These are phyloP conservation scores for Cytidiella melzeri DNA, from an alignment of 768 basidiomycete genomes.

Conservation along the genomic window DNA sequence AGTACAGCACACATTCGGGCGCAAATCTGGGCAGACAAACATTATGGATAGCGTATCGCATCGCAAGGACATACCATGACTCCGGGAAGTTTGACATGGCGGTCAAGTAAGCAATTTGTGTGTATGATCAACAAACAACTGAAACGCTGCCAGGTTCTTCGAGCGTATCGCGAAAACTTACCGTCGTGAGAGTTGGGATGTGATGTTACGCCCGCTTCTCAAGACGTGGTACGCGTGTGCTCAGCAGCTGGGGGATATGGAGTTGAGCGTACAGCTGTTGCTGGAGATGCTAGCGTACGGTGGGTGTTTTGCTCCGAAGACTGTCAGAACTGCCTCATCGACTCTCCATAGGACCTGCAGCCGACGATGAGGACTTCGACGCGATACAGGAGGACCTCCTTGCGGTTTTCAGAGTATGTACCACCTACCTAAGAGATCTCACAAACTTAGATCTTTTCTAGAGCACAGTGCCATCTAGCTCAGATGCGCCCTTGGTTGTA, in stretches of 20 bases:
- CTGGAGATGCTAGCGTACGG: constrained; percentile 82
- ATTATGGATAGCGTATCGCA: constrained; percentile 85
- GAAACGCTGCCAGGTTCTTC: constrained; percentile 60
- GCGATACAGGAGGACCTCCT: constrained; percentile 64
- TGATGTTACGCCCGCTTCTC: constrained; percentile 69
- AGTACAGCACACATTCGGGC: constrained; percentile 40
- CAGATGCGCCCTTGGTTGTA: constrained; percentile 52
- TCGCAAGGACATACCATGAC: constrained; percentile 80
- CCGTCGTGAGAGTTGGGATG: constrained; percentile 75
- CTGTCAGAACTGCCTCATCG: neutral
- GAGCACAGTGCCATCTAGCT: constrained; percentile 63
- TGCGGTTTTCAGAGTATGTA: constrained; percentile 61
- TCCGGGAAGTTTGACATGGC: constrained; percentile 84
- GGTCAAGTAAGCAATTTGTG: constrained; percentile 50
- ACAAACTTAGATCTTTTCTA: constrained; percentile 23
- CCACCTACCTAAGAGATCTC: neutral
- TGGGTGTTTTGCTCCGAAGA: constrained; percentile 31
- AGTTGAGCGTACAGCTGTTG: constrained; percentile 67
- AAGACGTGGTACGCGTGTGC: constrained; percentile 81
- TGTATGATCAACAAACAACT: neutral
- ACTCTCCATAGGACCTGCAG: constrained; percentile 26
- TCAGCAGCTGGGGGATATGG: constrained; percentile 69
- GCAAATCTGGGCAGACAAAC: constrained; percentile 74
- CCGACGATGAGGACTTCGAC: constrained; percentile 39
- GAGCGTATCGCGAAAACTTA: constrained; percentile 90